A percentile compares a stretch with the other conserved stretches of the same genome.
Conservation (phyloP, 2,329 filamentous ascomycete genomes). For the Nigrospora osmanthi region DNA sequence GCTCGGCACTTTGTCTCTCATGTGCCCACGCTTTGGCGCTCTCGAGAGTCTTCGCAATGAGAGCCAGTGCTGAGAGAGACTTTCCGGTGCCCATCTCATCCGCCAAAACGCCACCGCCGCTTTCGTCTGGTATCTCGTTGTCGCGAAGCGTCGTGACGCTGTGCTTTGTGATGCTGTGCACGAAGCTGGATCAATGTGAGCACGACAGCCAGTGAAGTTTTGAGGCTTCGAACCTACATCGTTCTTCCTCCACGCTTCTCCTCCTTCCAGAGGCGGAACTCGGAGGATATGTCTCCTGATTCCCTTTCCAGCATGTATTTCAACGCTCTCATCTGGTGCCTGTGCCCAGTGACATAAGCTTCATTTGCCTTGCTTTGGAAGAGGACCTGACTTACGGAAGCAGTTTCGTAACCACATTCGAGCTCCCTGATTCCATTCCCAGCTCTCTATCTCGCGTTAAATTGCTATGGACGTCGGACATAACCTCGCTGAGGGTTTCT, state of each 20-base stretch:
- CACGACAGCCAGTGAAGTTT: neutral
- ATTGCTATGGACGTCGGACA: neutral
- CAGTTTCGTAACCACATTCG: neutral
- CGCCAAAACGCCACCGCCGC: neutral
- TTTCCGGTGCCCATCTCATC: too few species aligned
- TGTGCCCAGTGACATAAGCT: neutral
- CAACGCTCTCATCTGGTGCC: neutral
- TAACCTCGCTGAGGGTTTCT: neutral
- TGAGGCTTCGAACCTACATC: neutral
- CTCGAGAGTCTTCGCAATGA: too few species aligned
- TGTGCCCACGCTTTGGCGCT: too few species aligned
- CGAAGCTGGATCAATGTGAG: neutral
- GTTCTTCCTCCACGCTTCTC: neutral
- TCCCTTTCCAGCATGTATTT: neutral
- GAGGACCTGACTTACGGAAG: neutral
- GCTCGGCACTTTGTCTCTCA: too few species aligned
- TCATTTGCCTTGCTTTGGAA: neutral
- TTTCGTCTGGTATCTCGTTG: neutral
- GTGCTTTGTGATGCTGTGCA: neutral
- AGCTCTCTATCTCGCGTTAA: neutral
- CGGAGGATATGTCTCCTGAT: neutral
- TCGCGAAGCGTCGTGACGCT: neutral
- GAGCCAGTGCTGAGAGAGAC: too few species aligned
- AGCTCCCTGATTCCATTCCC: neutral
- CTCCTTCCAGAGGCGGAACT: neutral